A percentile compares a stretch with the other conserved stretches of the same genome.
Evolutionary conservation across 805 yeast genomes (phyloP).

Genomic region (Saccharomycodes ludwigii): DNA sequence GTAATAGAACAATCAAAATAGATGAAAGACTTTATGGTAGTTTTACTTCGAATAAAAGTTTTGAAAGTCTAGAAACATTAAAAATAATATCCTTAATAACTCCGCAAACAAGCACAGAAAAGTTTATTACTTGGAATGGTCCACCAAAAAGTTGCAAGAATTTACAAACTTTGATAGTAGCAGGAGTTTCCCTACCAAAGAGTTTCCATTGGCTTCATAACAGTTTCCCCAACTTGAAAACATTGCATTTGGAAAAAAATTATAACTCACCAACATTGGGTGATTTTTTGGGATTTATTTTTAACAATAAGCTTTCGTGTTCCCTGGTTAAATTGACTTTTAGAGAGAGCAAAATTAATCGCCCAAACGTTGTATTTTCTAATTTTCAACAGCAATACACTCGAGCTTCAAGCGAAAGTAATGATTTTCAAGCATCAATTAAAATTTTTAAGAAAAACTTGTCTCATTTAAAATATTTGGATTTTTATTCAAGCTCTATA

Average conservation of each 20-base stretch:
- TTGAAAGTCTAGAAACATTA: constrained; percentile 9
- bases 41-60: background rate
- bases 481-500: constrained; percentile 4
- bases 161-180: constrained; percentile 10
- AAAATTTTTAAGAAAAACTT: background rate
- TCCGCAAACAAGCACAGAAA: constrained; percentile 11
- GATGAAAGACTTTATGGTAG: background rate
- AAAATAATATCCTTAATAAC: constrained; percentile 11
- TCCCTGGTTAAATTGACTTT: constrained; percentile 15
- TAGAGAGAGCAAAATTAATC: constrained; percentile 14
- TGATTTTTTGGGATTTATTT: constrained; percentile 10
- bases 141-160: constrained; percentile 4
- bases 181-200: constrained; percentile 12
- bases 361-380: too few relatives aligned
- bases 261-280: constrained; percentile 11
- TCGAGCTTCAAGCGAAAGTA: constrained; percentile 8
- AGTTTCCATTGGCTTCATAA: constrained; percentile 15
- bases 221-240: constrained; percentile 12
- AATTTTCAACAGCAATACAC: too few relatives aligned
- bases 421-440: constrained; percentile 1
- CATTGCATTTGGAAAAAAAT: constrained; percentile 22
- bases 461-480: constrained; percentile 1
- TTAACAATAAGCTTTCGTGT: constrained; percentile 10
- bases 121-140: constrained; percentile 10
- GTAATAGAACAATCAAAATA: constrained; percentile 3